These are phyloP conservation scores for Xylaria flabelliformis DNA, from an alignment of 495 filamentous ascomycete species.

Conservation along the genomic window DNA sequence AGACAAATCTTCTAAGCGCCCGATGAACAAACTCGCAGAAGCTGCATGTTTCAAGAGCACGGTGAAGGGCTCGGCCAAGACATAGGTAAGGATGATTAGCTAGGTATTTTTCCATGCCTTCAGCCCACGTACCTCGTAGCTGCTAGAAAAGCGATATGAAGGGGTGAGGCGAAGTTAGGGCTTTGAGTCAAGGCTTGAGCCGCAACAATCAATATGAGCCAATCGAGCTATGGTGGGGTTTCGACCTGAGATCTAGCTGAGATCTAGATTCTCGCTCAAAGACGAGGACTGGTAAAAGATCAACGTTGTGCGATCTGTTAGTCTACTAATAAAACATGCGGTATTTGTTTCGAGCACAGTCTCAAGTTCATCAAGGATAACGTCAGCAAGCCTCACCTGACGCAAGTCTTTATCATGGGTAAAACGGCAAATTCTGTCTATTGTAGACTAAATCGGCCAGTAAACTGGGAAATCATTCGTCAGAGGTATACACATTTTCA, in stretches of 20 bases:
- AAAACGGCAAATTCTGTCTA: slow-evolving; percentile 13
- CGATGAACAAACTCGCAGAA: slow-evolving; percentile 5
- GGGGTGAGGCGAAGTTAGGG: slow-evolving; percentile 33
- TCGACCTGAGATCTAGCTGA: slow-evolving; percentile 17
- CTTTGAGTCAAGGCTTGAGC: slow-evolving; percentile 27
- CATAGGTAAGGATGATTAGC: not conserved
- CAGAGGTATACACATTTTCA: slow-evolving; percentile 27
- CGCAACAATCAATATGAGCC: slow-evolving; percentile 23
- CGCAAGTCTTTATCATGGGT: not conserved
- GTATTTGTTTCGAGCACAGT: not conserved
- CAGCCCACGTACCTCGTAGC: not conserved
- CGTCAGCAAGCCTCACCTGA: not conserved
- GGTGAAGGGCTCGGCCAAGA: not conserved
- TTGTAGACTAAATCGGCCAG: slow-evolving; percentile 19
- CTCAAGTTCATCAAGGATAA: not conserved
- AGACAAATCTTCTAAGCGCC: slow-evolving; percentile 17
- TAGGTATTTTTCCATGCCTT: not conserved
- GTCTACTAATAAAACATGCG: not conserved
- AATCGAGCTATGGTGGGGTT: slow-evolving; percentile 34
- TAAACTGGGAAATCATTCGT: slow-evolving; percentile 7
- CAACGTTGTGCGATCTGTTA: not conserved
- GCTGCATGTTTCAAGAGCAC: slow-evolving; percentile 17
- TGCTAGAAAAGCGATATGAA: slow-evolving; percentile 28
- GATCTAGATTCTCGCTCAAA: slow-evolving; percentile 3
- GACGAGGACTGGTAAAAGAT: slow-evolving; percentile 8